phyloP scores from a whole-genome alignment of 176 grass and related monocot species.

The Microstegium vimineum region DNA sequence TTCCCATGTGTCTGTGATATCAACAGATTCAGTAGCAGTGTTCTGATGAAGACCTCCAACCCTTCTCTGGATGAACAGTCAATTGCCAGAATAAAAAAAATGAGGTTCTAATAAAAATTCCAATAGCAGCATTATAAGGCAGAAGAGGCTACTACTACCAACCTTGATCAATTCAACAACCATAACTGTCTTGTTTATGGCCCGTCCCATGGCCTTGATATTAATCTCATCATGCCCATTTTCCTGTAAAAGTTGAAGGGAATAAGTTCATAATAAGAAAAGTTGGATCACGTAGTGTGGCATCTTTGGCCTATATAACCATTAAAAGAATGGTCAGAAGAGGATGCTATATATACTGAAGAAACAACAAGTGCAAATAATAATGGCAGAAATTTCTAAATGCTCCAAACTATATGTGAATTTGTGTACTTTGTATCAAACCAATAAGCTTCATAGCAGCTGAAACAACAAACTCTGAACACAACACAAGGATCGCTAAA shows the following conservation, averaged over 20 bases:
- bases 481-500: neutral
- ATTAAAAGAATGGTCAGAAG: neutral
- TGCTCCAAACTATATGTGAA: neutral
- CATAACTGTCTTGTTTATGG: constrained; percentile 83
- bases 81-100: constrained; percentile 3
- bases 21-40: constrained; percentile 60
- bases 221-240: constrained; percentile 66
- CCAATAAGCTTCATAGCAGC: neutral
- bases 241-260: constrained; percentile 38
- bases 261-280: neutral
- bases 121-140: neutral
- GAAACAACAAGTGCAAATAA: neutral
- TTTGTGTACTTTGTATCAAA: neutral
- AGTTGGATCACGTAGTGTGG: neutral
- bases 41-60: constrained; percentile 75
- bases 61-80: constrained; percentile 62
- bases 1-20: constrained; percentile 90
- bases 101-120: neutral
- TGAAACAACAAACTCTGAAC: neutral
- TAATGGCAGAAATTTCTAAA: neutral
- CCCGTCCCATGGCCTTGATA: constrained; percentile 83
- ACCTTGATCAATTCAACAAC: constrained; percentile 91
- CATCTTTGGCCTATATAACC: neutral
- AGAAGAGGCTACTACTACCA: neutral
- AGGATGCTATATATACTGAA: neutral